Evolutionary conservation across 352 stramenopile species (phyloP).

Genomic region (Phytopythium helicoides): DNA sequence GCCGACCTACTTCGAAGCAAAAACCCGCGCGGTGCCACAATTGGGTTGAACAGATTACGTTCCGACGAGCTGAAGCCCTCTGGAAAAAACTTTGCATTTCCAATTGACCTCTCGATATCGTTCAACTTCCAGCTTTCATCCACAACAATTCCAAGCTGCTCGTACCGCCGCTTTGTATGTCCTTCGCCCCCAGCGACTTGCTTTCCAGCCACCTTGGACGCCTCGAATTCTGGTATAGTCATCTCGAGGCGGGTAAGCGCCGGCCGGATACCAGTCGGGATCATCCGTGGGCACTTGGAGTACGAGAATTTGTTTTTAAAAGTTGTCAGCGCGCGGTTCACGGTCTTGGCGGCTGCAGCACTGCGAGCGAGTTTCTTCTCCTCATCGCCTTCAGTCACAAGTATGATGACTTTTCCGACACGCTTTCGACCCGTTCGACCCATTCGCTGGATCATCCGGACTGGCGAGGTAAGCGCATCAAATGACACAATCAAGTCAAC

Average conservation of each 20-base stretch:
- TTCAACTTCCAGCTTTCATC: constrained; percentile 50
- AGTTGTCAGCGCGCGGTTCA: constrained; percentile 76
- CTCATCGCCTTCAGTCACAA: constrained; percentile 89
- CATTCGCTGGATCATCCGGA: constrained; percentile 95
- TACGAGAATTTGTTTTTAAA: constrained; percentile 91
- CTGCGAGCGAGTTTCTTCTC: constrained; percentile 85
- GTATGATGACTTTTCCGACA: constrained; percentile 86
- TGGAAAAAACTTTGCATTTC: constrained; percentile 42
- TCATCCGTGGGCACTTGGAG: constrained; percentile 72
- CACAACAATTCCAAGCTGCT: neutral
- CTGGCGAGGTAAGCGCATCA: constrained; percentile 93
- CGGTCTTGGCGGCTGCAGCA: constrained; percentile 74
- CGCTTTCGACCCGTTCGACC: constrained; percentile 96
- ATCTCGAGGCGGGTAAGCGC: constrained; percentile 54
- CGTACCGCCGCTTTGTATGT: neutral
- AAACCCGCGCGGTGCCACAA: constrained; percentile 34
- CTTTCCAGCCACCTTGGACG: constrained; percentile 70
- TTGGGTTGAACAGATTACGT: constrained; percentile 37
- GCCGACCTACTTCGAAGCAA: constrained; percentile 32
- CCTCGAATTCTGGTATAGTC: constrained; percentile 79
- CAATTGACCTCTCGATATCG: constrained; percentile 59
- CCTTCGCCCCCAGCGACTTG: constrained; percentile 12
- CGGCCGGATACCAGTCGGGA: constrained; percentile 49
- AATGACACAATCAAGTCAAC: constrained; percentile 95
- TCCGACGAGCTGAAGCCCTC: constrained; percentile 25